Base-by-base conservation (phyloP, 768 basidiomycete genomes). In the Fomitopsis serialis region DNA sequence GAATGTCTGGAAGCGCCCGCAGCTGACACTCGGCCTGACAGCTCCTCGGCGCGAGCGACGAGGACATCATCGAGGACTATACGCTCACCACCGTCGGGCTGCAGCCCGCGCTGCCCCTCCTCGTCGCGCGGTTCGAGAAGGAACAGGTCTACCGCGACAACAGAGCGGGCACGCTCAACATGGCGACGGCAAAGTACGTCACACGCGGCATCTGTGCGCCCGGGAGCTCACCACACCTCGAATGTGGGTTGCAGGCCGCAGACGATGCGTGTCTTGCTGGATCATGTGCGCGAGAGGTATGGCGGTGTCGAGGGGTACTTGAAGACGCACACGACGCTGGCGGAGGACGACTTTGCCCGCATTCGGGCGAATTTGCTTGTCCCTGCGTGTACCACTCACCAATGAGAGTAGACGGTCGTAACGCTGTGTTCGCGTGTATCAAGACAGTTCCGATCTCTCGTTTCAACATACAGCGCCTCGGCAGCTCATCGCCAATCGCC, bases 1-100 rank as follows among this genome's bases (percentile, higher is more conserved):
- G n/a, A n/a, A n/a, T n/a, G n/a, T n/a, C n/a, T n/a, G n/a, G n/a
- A n/a, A n/a, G n/a, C n/a, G n/a, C 29, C 29, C 29, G 29, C 29
- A 32, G 29, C 32, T 47, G 27, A 43, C 24, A n/a, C 12, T 27
- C 35, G 2, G 40, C 4, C 25, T 36, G 25, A 45, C 48, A 76
- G 76, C 63, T 75, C 10, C 65, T 74, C 12, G 74, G 74, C 4
- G 69, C 71, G 12, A 43, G 55, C 32, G 74, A 77, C 58, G 68
- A 70, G 13, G 66, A 68, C 29, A 75, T 78, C 35, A 61, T 63
- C 9, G 60, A 65, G 15, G 76, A 78, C 53, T 78, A 78, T 53
- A 60, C 66, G 1, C 60, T 77, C 45, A 73, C 75, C 2, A 63
- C 66, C 15, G 45, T 68, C 24, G 75, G 75, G 2, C 64, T 75